Evolutionary conservation across 257 asterid genomes (phyloP).

Genomic region (Jaltomata sinuosa): DNA sequence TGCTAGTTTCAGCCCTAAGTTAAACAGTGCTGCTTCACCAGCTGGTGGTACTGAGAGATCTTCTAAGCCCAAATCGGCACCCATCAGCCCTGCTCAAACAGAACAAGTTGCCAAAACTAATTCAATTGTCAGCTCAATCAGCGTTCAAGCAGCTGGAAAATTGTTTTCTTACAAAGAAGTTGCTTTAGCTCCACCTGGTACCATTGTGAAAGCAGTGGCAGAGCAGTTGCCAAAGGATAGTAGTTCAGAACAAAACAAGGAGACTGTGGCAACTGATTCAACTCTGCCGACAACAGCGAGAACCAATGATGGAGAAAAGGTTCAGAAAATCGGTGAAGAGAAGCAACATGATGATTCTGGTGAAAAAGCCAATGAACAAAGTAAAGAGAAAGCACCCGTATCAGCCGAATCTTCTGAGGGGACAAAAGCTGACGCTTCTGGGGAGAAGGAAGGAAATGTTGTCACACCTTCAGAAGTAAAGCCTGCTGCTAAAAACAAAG

Average conservation of each 20-base stretch:
- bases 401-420: slow-evolving; percentile 12
- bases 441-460: slow-evolving; percentile 19
- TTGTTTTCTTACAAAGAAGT: slow-evolving; percentile 83
- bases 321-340: slow-evolving; percentile 18
- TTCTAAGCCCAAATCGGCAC: slow-evolving; percentile 40
- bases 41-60: slow-evolving; percentile 30
- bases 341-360: slow-evolving; percentile 16
- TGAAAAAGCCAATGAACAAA: slow-evolving; percentile 13
- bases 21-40: slow-evolving; percentile 22
- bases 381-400: background rate
- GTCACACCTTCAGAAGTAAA: slow-evolving; percentile 10
- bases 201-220: slow-evolving; percentile 61
- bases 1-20: slow-evolving; percentile 51
- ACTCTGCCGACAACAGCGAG: background rate
- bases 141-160: slow-evolving; percentile 67
- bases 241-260: slow-evolving; percentile 29
- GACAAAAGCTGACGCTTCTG: slow-evolving; percentile 9
- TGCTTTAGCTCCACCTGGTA: slow-evolving; percentile 90
- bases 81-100: slow-evolving; percentile 46
- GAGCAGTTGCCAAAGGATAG: slow-evolving; percentile 37
- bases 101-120: slow-evolving; percentile 39
- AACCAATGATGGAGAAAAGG: slow-evolving; percentile 15
- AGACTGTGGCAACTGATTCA: slow-evolving; percentile 8
- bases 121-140: slow-evolving; percentile 41
- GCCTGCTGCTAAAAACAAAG: slow-evolving; percentile 18